phyloP scores from a whole-genome alignment of 371 early-diverging fungal genomes.

The Entomophthora muscae region DNA sequence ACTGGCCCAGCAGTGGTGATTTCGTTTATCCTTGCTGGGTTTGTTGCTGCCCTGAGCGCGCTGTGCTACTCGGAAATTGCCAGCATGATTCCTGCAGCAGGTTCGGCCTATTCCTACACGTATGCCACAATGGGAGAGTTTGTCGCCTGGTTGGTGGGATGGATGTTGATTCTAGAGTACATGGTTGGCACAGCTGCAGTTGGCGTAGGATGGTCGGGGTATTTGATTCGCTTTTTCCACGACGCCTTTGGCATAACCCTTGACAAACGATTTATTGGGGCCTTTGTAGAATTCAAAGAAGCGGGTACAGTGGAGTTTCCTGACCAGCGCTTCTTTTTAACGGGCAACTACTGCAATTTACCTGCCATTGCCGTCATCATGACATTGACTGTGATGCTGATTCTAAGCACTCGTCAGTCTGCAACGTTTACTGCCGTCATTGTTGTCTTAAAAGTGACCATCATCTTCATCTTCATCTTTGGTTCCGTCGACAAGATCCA shows the following conservation, averaged over 20 bases:
- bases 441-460: constrained; percentile 51
- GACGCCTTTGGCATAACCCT: constrained; percentile 32
- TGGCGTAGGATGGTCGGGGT: constrained; percentile 51
- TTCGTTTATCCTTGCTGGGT: constrained; percentile 50
- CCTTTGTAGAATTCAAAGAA: constrained; percentile 31
- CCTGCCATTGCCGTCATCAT: constrained; percentile 51
- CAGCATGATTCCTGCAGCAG: constrained; percentile 60
- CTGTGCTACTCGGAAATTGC: constrained; percentile 68
- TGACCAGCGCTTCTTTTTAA: too few relatives aligned
- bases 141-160: constrained; percentile 65
- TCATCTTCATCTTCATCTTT: constrained; percentile 66
- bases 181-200: constrained; percentile 56
- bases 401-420: constrained; percentile 50
- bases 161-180: constrained; percentile 69
- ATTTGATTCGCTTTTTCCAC: constrained; percentile 44
- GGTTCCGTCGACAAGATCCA: constrained; percentile 42
- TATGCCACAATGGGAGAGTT: constrained; percentile 73
- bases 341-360: constrained; percentile 44
- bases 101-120: too few relatives aligned
- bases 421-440: constrained; percentile 47
- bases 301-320: constrained; percentile 19
- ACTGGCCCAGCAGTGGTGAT: constrained; percentile 68
- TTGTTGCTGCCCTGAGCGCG: constrained; percentile 49
- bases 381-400: constrained; percentile 33
- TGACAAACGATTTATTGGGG: constrained; percentile 26